These are phyloP conservation scores for Bolboschoenoplectus hybrid DNA, from an alignment of 202 grass and related monocot genomes.

Conservation along the genomic window DNA sequence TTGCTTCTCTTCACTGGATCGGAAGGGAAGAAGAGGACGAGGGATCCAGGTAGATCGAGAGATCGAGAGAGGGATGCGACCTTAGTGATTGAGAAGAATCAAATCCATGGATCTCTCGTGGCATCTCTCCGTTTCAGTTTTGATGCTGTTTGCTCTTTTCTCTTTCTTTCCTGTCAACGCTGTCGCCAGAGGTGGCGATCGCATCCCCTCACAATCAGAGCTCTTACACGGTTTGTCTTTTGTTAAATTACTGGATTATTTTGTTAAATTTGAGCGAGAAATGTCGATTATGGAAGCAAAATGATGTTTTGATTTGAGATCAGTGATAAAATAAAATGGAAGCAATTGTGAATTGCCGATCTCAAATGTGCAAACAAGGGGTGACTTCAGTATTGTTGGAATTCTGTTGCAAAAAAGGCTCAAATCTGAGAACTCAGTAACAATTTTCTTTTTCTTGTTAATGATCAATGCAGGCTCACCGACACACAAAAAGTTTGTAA, in stretches of 20 bases:
- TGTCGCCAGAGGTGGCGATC: conserved; percentile 25
- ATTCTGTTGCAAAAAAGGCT: background rate
- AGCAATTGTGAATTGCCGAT: too few relatives aligned
- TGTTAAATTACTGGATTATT: background rate
- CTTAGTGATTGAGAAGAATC: background rate
- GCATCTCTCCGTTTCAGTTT: background rate
- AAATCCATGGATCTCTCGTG: background rate
- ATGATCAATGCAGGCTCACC: background rate
- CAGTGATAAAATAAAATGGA: background rate
- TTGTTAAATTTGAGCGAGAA: background rate
- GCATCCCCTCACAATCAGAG: background rate
- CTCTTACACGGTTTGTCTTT: background rate
- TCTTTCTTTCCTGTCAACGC: conserved; percentile 16
- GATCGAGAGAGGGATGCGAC: background rate
- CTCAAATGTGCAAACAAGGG: background rate
- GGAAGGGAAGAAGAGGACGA: background rate
- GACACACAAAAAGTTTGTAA: background rate
- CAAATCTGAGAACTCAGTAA: background rate
- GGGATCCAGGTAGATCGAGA: background rate
- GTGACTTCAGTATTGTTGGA: background rate
- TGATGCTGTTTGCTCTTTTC: background rate
- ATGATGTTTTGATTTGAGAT: background rate
- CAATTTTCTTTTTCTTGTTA: conserved; percentile 5
- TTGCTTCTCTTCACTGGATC: background rate
- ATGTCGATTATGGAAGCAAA: background rate